Evolutionary conservation across 257 asterid species (phyloP).

Genomic region (Solanum verrucosum): DNA sequence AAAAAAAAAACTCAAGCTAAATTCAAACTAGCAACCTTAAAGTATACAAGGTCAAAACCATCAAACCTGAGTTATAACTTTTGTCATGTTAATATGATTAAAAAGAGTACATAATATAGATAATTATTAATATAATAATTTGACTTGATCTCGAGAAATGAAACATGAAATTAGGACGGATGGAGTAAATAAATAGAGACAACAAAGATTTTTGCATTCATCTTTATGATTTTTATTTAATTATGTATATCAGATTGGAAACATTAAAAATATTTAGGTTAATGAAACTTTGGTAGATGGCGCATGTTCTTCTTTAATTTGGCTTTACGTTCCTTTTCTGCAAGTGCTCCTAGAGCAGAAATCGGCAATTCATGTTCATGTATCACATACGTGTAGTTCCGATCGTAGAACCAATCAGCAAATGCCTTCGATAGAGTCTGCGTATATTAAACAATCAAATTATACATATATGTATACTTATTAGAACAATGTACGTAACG

Average conservation of each 20-base stretch:
- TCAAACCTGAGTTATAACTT: too few species aligned
- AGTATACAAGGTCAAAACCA: neutral
- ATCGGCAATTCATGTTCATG: neutral
- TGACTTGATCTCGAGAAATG: neutral
- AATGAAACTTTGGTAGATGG: neutral
- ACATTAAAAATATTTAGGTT: neutral
- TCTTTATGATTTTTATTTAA: neutral
- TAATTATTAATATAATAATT: too few species aligned
- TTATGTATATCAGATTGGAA: neutral
- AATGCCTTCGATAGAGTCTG: neutral
- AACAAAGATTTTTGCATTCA: neutral
- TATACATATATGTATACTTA: neutral
- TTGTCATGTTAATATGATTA: neutral
- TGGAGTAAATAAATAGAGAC: neutral
- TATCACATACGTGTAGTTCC: neutral
- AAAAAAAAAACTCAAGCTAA: too few species aligned
- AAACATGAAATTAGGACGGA: neutral
- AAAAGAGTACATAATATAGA: too few species aligned
- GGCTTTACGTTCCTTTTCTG: neutral
- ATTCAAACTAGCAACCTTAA: neutral
- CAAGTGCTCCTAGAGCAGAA: neutral
- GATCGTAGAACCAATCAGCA: neutral
- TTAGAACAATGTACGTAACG: neutral
- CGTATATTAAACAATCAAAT: neutral
- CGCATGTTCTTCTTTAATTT: neutral